Base-by-base conservation (phyloP, 176 grass and related monocot species). In the Miscanthus lutarioriparius region DNA sequence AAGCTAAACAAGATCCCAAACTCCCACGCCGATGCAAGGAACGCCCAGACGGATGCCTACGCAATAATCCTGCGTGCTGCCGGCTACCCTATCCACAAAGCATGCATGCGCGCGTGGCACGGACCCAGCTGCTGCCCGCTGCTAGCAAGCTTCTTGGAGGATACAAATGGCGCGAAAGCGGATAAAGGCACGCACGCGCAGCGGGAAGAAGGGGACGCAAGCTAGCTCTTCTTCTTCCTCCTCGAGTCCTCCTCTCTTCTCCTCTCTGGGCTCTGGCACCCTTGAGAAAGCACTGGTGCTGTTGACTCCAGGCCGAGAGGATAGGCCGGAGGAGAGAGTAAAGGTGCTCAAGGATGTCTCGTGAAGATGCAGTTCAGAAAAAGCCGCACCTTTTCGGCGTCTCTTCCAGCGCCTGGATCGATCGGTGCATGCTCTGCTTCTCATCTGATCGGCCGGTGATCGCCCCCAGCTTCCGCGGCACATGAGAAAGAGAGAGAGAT, bases 281-380 rank as follows among this genome's bases (percentile, higher is more conserved):
- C 38, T 80, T 39, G 73, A 83, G 65, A 37, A 72, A 80, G 41
- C 12, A 9, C 35, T 70, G 75, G 70, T 74, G 81, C 16, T 8
- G 38, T 75, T 84, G 54, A 53, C 68, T 20, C 22, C 43, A 51
- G 16, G 7, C 4, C 33, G 17, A 1, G 53, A 30, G 82, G 90
- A 88, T 81, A 83, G 78, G 40, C 88, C 22, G n/a, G 39, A 28
- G 62, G 62, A 64, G 61, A 64, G 61, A 27, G 85, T 90, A 88
- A 92, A 88, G 75, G 78, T 44, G 51, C 63, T 91, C 93, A 95
- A 90, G 90, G 93, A 92, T 90, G 83, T 95, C 93, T 83, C 90
- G 90, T 95, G 93, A 95, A 32, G 83, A 69, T 76, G 90, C 89
- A 39, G 93, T 85, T 95, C 85, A 88, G 84, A 69, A 92, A 86